These are phyloP conservation scores for Euphrasia confusa DNA, from an alignment of 257 asterid species.

Conservation along the genomic window DNA sequence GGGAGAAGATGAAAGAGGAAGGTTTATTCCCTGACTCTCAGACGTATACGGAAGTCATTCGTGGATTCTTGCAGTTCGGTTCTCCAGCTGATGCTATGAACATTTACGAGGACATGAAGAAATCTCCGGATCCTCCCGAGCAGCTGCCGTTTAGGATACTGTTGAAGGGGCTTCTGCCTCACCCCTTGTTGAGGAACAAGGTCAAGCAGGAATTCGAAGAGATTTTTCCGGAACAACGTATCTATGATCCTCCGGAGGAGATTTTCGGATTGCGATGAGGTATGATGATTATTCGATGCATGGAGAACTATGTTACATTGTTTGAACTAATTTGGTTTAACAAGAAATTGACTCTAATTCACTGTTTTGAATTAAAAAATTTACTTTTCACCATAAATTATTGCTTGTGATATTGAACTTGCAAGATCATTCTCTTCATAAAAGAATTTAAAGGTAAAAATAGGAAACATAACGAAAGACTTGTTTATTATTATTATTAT, in stretches of 20 bases:
- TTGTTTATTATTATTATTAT: not conserved
- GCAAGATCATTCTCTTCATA: constrained; percentile 3
- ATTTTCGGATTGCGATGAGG: constrained; percentile 85
- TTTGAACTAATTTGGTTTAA: not conserved
- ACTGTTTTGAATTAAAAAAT: not conserved
- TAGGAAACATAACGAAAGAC: not conserved
- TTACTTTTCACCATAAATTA: not conserved
- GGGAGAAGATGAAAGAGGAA: constrained; percentile 86
- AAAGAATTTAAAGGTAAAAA: not conserved
- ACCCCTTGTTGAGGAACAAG: constrained; percentile 81
- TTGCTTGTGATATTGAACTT: not conserved
- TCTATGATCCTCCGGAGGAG: constrained; percentile 95
- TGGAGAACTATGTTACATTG: not conserved
- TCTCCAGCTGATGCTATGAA: constrained; percentile 99
- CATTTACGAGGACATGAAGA: constrained; percentile 85
- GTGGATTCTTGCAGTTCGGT: constrained; percentile 87
- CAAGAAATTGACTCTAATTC: not conserved
- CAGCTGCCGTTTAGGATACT: constrained; percentile 83
- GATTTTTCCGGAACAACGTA: constrained; percentile 78
- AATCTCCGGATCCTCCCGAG: constrained; percentile 89
- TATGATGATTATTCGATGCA: constrained; percentile 7
- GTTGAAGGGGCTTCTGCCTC: constrained; percentile 91
- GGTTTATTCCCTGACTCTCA: constrained; percentile 75
- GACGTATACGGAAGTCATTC: constrained; percentile 87
- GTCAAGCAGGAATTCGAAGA: constrained; percentile 96